Evolutionary conservation across 2,329 filamentous ascomycete genomes (phyloP).

Genomic region (Exophiala spinifera): DNA sequence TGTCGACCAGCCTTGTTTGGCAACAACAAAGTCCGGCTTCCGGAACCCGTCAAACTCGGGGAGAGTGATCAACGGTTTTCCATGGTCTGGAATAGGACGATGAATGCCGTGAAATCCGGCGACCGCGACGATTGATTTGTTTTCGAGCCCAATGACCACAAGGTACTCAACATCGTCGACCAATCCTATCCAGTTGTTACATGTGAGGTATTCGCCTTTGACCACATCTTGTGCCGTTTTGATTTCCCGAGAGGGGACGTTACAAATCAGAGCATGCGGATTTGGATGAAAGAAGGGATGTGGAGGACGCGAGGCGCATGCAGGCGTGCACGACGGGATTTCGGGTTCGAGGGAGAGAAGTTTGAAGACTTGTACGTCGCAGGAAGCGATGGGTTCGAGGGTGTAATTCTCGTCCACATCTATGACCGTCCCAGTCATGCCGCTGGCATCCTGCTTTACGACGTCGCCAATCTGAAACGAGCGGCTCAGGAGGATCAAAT

Average conservation of each 20-base stretch:
- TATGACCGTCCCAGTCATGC: slow-evolving; percentile 55
- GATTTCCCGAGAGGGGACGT: slow-evolving; percentile 47
- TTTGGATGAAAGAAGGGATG: slow-evolving; percentile 22
- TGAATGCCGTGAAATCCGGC: slow-evolving; percentile 45
- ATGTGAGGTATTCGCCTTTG: slow-evolving; percentile 53
- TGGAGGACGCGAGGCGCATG: slow-evolving; percentile 14
- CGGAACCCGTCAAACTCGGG: too few species aligned
- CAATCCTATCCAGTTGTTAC: slow-evolving; percentile 55
- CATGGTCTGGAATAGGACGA: slow-evolving; percentile 33
- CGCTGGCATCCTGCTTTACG: slow-evolving; percentile 50
- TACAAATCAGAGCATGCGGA: slow-evolving; percentile 35
- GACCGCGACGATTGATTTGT: slow-evolving; percentile 55
- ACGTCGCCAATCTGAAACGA: slow-evolving; percentile 53
- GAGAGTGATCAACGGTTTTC: slow-evolving; percentile 28
- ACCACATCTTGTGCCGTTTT: slow-evolving; percentile 44
- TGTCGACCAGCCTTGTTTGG: slow-evolving; percentile 21
- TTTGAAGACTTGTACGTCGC: slow-evolving; percentile 11
- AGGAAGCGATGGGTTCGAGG: slow-evolving; percentile 37
- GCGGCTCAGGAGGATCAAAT: slow-evolving; percentile 54
- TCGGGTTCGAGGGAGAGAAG: not conserved
- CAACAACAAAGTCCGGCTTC: slow-evolving; percentile 16
- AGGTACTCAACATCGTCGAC: slow-evolving; percentile 51
- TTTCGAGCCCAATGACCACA: slow-evolving; percentile 50
- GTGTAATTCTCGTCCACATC: slow-evolving; percentile 47
- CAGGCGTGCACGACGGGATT: slow-evolving; percentile 7